A percentile compares a stretch with the other conserved stretches of the same genome.
Conservation (phyloP, 2,329 filamentous ascomycete genomes). For the Helotiales sp. region DNA sequence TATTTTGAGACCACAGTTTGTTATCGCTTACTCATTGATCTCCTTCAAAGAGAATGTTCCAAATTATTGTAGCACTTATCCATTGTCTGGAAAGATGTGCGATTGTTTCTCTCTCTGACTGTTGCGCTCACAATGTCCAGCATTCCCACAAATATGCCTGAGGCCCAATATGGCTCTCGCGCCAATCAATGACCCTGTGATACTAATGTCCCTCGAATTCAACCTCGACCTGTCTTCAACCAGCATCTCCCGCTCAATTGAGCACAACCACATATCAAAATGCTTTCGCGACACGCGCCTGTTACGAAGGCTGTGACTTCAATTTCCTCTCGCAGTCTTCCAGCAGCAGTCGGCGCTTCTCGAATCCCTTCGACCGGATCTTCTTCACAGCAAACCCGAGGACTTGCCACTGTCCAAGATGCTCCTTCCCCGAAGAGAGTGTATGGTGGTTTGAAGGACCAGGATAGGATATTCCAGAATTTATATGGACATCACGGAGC, state of each 20-base stretch:
- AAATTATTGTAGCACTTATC: background rate
- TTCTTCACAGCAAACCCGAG: conserved; percentile 58
- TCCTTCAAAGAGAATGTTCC: background rate
- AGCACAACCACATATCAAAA: conserved; percentile 35
- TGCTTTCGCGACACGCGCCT: conserved; percentile 39
- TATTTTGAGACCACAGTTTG: conserved; percentile 15
- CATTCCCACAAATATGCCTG: no score
- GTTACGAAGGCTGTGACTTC: conserved; percentile 33
- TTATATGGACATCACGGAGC: conserved; percentile 90
- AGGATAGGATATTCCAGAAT: conserved; percentile 99
- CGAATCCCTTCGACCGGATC: conserved; percentile 38
- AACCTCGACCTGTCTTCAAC: conserved; percentile 25
- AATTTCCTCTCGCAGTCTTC: conserved; percentile 32
- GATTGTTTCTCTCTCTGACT: background rate
- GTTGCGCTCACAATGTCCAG: no score
- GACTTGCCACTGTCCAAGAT: conserved; percentile 81
- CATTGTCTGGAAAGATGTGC: background rate
- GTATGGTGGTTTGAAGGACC: conserved; percentile 88
- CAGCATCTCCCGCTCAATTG: conserved; percentile 33
- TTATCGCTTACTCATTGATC: conserved; percentile 24
- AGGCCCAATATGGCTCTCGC: no score
- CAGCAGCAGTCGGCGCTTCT: conserved; percentile 29
- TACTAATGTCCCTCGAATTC: conserved; percentile 24
- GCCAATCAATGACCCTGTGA: conserved; percentile 19
- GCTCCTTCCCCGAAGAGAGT: conserved; percentile 64